phyloP scores from a whole-genome alignment of 257 asterid genomes.

The Lithospermum erythrorhizon region DNA sequence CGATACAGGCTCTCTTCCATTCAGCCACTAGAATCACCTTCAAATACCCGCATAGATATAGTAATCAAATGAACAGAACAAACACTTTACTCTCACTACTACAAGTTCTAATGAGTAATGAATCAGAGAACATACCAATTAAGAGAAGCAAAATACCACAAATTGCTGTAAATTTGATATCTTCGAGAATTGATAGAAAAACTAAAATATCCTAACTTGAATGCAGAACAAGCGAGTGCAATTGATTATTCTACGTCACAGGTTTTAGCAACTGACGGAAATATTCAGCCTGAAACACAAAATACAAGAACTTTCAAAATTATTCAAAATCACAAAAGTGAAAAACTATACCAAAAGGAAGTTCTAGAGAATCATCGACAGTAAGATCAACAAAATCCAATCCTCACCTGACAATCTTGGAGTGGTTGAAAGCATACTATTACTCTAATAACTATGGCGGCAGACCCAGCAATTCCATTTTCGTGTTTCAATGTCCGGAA shows the following conservation, averaged over 20 bases:
- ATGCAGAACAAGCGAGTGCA: conserved; percentile 17
- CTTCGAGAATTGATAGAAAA: conserved; percentile 36
- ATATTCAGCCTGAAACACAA: conserved; percentile 82
- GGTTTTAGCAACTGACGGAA: conserved; percentile 90
- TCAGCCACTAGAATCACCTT: conserved; percentile 45
- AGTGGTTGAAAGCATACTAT: conserved; percentile 98
- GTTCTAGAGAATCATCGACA: not conserved
- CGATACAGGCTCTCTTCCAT: conserved; percentile 63
- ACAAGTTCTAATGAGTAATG: not conserved
- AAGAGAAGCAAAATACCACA: conserved; percentile 19
- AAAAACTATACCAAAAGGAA: conserved; percentile 5
- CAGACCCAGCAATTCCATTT: conserved; percentile 73
- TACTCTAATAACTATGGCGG: conserved; percentile 89
- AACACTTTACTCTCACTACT: not conserved
- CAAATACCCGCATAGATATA: not conserved
- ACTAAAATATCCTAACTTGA: conserved; percentile 35
- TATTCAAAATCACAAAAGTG: conserved; percentile 1
- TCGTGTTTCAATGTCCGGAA: conserved; percentile 93
- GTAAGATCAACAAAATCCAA: conserved; percentile 1
- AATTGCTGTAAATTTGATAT: conserved; percentile 27
- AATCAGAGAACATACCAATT: conserved; percentile 17
- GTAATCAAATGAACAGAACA: not conserved
- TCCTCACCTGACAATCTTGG: conserved; percentile 91
- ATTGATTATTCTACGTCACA: conserved; percentile 71
- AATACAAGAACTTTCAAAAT: conserved; percentile 13